Evolutionary conservation across 73 alveolate genomes (phyloP).

Genomic region (Blepharisma stoltei): DNA sequence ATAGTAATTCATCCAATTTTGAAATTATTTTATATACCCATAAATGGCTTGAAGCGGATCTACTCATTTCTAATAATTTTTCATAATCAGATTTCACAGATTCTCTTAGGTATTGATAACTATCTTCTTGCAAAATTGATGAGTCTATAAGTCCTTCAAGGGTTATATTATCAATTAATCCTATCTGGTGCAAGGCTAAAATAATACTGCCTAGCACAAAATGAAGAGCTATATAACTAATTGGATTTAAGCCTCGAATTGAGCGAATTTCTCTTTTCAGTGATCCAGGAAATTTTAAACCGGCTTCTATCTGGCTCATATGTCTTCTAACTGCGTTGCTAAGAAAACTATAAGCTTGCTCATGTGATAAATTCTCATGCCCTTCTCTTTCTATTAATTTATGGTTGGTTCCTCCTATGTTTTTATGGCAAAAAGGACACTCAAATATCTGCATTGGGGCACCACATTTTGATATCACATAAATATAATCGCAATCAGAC

Average conservation of each 20-base stretch:
- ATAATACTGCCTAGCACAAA: neutral
- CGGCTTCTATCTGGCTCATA: neutral
- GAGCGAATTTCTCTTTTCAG: neutral
- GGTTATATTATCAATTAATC: neutral
- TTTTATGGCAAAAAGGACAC: constrained; percentile 26
- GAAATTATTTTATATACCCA: neutral
- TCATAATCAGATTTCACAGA: neutral
- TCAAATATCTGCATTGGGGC: neutral
- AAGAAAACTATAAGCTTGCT: constrained; percentile 6
- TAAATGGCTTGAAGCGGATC: neutral
- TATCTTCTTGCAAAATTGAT: neutral
- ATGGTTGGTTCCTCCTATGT: constrained; percentile 30
- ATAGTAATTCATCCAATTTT: neutral
- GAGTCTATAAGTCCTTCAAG: neutral
- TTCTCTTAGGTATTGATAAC: neutral
- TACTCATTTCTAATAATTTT: neutral
- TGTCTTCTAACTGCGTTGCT: neutral
- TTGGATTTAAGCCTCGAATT: neutral
- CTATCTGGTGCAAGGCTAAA: neutral
- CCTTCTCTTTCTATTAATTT: neutral
- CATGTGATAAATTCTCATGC: constrained; percentile 24
- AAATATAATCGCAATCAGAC: constrained; percentile 17
- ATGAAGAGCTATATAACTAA: neutral
- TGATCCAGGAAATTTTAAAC: neutral
- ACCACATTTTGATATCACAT: constrained; percentile 21